phyloP scores from a whole-genome alignment of 345 rosid genomes.

The Eucalyptus leucophloia region DNA sequence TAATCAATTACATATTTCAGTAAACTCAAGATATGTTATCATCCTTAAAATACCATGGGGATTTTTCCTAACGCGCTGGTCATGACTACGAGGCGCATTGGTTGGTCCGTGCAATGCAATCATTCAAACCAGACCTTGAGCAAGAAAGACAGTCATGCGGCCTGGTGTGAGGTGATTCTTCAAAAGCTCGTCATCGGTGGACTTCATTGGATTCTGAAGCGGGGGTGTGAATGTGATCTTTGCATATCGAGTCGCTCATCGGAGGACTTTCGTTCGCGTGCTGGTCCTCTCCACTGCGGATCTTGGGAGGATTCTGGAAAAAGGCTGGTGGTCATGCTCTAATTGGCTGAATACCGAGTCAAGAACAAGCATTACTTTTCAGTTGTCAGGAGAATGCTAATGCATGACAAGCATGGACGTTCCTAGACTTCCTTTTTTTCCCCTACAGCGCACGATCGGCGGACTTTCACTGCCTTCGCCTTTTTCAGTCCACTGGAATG shows the following conservation, averaged over 20 bases:
- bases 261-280: neutral
- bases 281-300: neutral
- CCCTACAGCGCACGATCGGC: neutral
- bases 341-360: neutral
- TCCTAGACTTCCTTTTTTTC: neutral
- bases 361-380: neutral
- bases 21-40: neutral
- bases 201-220: neutral
- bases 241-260: neutral
- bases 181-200: neutral
- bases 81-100: neutral
- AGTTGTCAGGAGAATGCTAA: neutral
- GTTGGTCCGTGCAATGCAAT: neutral
- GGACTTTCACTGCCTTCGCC: neutral
- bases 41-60: neutral
- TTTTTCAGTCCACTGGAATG: neutral
- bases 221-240: neutral
- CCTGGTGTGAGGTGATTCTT: neutral
- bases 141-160: neutral
- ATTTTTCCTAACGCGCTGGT: neutral
- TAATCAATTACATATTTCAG: neutral
- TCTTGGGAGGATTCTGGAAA: neutral
- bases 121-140: neutral
- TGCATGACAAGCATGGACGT: neutral
- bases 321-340: neutral